Conservation (phyloP, 2,329 filamentous ascomycete genomes). For the Phyllosticta ampelicida region DNA sequence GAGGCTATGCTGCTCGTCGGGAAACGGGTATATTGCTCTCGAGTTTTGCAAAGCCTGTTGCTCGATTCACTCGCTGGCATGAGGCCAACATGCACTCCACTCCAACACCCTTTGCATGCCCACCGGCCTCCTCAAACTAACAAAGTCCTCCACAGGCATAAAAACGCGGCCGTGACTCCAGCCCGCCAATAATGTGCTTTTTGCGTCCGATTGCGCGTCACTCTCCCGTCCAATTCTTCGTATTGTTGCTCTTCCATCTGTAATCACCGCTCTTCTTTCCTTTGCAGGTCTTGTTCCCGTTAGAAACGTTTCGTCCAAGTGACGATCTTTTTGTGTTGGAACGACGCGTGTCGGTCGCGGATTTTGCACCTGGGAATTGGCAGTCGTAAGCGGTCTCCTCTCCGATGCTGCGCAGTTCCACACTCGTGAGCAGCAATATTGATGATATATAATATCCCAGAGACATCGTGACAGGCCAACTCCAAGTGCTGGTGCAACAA, state of each 20-base stretch:
- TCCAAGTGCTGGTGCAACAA: too few species aligned
- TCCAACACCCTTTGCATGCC: slow-evolving; percentile 1
- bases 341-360: background rate
- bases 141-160: slow-evolving; percentile 8
- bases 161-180: background rate
- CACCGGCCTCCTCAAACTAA: slow-evolving; percentile 2
- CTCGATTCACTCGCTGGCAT: background rate
- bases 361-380: background rate
- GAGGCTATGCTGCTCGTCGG: too few species aligned
- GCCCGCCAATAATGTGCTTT: background rate
- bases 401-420: too few species aligned
- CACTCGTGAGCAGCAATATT: background rate
- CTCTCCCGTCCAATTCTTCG: background rate
- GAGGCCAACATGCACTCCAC: background rate
- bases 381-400: background rate
- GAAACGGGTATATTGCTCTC: too few species aligned
- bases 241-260: background rate
- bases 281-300: too few species aligned
- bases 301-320: background rate
- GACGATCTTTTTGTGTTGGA: background rate
- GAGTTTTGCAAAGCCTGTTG: too few species aligned
- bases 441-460: too few species aligned
- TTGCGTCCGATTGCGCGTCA: background rate
- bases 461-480: too few species aligned
- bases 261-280: background rate